Percentiles rank a stretch among this genome's conserved stretches.
These are phyloP conservation scores for Cryptococcus sp. DNA, from an alignment of 1,284 basidiomycete species.

Conservation along the genomic window DNA sequence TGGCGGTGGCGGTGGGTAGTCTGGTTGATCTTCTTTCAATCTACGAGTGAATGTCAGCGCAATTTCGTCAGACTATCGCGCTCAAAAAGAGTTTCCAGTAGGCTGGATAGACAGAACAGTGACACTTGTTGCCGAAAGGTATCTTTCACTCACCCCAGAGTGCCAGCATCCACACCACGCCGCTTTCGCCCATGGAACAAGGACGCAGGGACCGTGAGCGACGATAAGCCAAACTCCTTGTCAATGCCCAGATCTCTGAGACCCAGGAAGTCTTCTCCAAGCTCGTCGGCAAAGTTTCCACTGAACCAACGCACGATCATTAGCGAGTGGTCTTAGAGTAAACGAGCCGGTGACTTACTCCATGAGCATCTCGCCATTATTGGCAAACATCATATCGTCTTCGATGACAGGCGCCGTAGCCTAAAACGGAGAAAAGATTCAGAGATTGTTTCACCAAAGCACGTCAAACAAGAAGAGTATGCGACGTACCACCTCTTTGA, in stretches of 20 bases:
- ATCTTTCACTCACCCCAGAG: conserved; percentile 8
- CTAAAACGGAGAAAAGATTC: conserved; percentile 5
- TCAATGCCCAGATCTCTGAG: conserved; percentile 86
- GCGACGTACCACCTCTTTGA: conserved; percentile 69
- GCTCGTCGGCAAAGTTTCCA: conserved; percentile 81
- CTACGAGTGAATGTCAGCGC: conserved; percentile 44
- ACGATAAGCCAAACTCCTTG: conserved; percentile 77
- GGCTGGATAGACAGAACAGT: neutral
- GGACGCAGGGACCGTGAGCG: conserved; percentile 73
- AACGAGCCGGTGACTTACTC: conserved; percentile 58
- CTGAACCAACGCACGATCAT: conserved; percentile 47
- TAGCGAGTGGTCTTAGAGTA: no score
- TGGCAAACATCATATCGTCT: conserved; percentile 77
- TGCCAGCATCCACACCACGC: conserved; percentile 24
- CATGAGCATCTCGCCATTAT: conserved; percentile 69
- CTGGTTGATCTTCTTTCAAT: conserved; percentile 60
- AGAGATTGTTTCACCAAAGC: neutral
- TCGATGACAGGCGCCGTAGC: conserved; percentile 50
- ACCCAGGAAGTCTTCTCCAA: conserved; percentile 93
- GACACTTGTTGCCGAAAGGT: neutral
- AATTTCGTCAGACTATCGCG: no score
- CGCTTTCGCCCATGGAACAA: conserved; percentile 69
- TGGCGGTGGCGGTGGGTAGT: conserved; percentile 79
- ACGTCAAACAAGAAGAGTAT: neutral
- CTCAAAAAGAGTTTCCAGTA: neutral